Percentiles rank a stretch among this genome's conserved stretches.
These are phyloP conservation scores for Bonia amplexicaulis DNA, from an alignment of 176 grass and related monocot species.

Conservation along the genomic window DNA sequence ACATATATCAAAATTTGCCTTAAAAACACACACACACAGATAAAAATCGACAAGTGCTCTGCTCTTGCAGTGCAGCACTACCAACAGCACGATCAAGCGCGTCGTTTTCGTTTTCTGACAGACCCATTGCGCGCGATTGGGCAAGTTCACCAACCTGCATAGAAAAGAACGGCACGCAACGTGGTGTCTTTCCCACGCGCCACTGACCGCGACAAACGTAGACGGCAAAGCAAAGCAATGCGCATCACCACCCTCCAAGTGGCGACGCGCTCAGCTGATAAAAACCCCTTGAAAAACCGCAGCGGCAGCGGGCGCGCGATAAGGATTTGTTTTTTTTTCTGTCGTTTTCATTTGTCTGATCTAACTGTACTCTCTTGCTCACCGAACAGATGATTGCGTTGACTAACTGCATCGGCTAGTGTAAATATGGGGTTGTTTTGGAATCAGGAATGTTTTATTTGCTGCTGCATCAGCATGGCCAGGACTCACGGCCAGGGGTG, in stretches of 20 bases:
- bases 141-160: neutral
- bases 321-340: neutral
- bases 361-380: neutral
- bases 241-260: neutral
- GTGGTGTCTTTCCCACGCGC: constrained; percentile 18
- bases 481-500: neutral
- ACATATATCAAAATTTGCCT: no score
- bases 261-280: neutral
- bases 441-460: neutral
- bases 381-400: neutral
- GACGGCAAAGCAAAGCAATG: constrained; percentile 41
- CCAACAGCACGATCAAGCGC: neutral
- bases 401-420: neutral
- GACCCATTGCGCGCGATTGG: neutral
- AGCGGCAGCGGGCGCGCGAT: neutral
- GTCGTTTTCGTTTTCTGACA: neutral
- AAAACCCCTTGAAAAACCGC: neutral
- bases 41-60: no score
- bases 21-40: no score
- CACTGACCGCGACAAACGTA: constrained; percentile 27
- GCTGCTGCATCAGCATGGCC: neutral
- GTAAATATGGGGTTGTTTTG: neutral
- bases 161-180: neutral
- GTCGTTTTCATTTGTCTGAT: neutral
- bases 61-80: neutral